A percentile compares a stretch with the other conserved stretches of the same genome.
These are phyloP conservation scores for Rasamsonia emersonii DNA, from an alignment of 2,329 filamentous ascomycete genomes.

Conservation along the genomic window DNA sequence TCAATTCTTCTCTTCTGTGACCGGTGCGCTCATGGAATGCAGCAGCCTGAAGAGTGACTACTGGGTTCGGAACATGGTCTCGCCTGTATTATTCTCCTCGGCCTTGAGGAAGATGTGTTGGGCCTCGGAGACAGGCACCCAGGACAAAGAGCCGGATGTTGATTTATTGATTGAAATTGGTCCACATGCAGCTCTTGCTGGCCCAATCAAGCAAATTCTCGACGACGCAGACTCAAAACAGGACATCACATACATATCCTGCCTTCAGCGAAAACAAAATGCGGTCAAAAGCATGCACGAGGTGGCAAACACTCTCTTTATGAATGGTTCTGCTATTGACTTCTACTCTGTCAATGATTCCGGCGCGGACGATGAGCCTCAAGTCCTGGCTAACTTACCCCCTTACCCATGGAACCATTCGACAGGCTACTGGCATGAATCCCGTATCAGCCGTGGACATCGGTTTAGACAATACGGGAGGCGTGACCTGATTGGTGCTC, in stretches of 20 bases:
- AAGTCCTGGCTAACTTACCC: conserved; percentile 7
- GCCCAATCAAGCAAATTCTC: conserved; percentile 10
- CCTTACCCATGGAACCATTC: conserved; percentile 10
- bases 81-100: conserved; percentile 11
- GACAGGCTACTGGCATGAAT: conserved; percentile 8
- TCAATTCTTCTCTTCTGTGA: conserved; percentile 13
- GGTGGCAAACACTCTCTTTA: not conserved
- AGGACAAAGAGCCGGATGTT: conserved; percentile 3
- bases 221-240: not conserved
- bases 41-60: conserved; percentile 7
- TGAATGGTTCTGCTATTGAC: not conserved
- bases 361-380: not conserved
- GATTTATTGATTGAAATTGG: conserved; percentile 14
- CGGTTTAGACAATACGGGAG: conserved; percentile 6
- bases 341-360: conserved; percentile 3
- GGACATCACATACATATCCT: conserved; percentile 1
- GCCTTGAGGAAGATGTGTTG: conserved; percentile 6
- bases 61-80: conserved; percentile 14
- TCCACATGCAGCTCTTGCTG: conserved; percentile 12
- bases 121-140: not conserved
- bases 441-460: conserved; percentile 6
- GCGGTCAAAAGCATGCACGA: not conserved
- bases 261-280: not conserved
- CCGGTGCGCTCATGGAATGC: conserved; percentile 4
- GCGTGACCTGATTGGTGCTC: conserved; percentile 12